Base-by-base conservation (phyloP, 23 red algal species). In the Agarophyton chilense region DNA sequence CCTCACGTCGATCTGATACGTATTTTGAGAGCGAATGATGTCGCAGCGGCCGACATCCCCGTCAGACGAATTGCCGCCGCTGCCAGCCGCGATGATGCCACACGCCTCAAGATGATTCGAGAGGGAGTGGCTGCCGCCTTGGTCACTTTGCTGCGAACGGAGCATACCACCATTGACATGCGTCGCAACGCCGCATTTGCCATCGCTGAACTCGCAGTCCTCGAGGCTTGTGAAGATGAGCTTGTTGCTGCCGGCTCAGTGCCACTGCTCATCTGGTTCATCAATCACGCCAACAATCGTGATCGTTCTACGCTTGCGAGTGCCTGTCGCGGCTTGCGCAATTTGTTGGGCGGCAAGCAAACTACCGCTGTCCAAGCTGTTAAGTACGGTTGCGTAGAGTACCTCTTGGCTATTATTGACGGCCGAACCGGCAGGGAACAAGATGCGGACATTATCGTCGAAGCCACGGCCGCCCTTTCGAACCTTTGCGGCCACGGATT, bases 301-400 rank as follows among this genome's bases (percentile, higher is more conserved):
- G 86, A 90, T 52, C 72, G 70, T 7, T 53, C 68, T 19, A 90
- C 56, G 34, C 57, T 90, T 44, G 65, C 45, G 12, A 70, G 56
- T 33, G 70, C 86, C 0, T 90, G 86, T 42, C 19, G 71, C 1
- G 86, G 55, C 26, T 34, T 90, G 49, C 68, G 86, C 24, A 90
- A 90, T 46, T 51, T 90, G 49, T 43, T 90, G 39, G 86, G 54
- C 28, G 73, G 70, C 19, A 64, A 65, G 57, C 52, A 78, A 47
- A 28, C 55, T 10, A 90, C 86, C 22, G 86, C 86, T 10, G 86
- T 90, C 10, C 86, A 79, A n/a, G 86, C 86, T 1, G 73, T 49
- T 35, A 78, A 70, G 73, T 90, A 78, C 42, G 86, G 86, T 16
- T 90, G 68, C 35, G 86, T 90, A 16, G 86, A 90, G 73, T 67